Conservation (phyloP, 2,329 filamentous ascomycete species). For the Fusarium neocosmosporiellum region DNA sequence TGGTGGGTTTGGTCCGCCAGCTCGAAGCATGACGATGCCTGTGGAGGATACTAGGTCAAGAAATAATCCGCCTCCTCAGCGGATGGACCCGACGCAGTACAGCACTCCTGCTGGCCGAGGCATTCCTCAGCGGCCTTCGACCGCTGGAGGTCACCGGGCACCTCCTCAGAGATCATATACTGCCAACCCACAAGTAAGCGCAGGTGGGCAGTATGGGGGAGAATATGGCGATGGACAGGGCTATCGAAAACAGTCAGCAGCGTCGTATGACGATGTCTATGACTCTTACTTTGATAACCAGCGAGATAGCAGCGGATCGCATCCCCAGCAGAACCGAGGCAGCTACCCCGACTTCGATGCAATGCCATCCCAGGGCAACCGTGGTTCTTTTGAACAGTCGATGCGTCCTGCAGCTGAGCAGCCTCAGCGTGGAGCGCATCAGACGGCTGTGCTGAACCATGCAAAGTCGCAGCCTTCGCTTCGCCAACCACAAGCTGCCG, state of each 20-base stretch:
- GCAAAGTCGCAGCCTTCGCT: slow-evolving; percentile 77
- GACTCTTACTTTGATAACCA: slow-evolving; percentile 64
- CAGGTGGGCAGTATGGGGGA: slow-evolving; percentile 48
- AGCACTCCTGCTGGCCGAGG: slow-evolving; percentile 58
- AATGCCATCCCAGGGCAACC: slow-evolving; percentile 45
- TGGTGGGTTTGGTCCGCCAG: slow-evolving; percentile 62
- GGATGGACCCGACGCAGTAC: slow-evolving; percentile 59
- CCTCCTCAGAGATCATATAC: slow-evolving; percentile 65
- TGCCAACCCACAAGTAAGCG: slow-evolving; percentile 51
- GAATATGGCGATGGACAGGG: slow-evolving; percentile 47
- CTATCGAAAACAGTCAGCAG: slow-evolving; percentile 44
- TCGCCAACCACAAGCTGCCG: slow-evolving; percentile 71
- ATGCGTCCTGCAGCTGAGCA: slow-evolving; percentile 55
- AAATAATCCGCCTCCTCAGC: slow-evolving; percentile 50
- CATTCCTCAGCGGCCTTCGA: slow-evolving; percentile 65
- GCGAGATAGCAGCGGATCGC: slow-evolving; percentile 40
- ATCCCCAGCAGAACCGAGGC: slow-evolving; percentile 36
- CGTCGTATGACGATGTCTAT: slow-evolving; percentile 64
- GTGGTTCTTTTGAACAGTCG: slow-evolving; percentile 61
- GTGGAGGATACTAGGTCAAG: slow-evolving; percentile 57
- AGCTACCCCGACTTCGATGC: slow-evolving; percentile 58
- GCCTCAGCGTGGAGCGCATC: slow-evolving; percentile 62
- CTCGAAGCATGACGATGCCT: slow-evolving; percentile 73
- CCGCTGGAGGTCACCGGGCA: slow-evolving; percentile 63
- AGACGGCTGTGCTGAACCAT: slow-evolving; percentile 65